Evolutionary conservation across 805 yeast genomes (phyloP), one percentile per base, ranked within the genome.

Genomic region (Candida sphagnicola): DNA sequence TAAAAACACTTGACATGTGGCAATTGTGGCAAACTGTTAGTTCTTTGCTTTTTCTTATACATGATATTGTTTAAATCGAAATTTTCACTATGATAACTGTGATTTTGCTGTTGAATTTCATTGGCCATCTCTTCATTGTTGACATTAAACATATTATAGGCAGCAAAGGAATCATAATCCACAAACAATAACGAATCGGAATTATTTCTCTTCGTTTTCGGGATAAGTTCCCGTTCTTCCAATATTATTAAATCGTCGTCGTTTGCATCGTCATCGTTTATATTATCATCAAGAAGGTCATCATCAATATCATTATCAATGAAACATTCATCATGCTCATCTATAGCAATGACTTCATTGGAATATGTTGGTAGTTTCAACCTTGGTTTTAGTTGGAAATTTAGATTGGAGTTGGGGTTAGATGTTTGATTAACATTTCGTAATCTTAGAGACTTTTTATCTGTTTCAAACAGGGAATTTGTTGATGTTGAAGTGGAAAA

Each of bases 1-100:
- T 68, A 68, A 40, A 66, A 57, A 42, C 74, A 68, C 37, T 52
- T 59, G 3, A 57, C 74, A 42, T 67, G 74, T 2, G 74, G 74
- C 30, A 68, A 53, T 43, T 68, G 74, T 1, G 74, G 74, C 31
- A 68, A 54, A 4, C 72, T 66, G 40, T 59, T 65, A 1, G 72
- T 67, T 35, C 74, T 46, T 43, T 64, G 70, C 42, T 67, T 67
- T 42, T 65, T 64, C 17, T 39, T 48, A 12, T 43, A 33, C 28
- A 29, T 25, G 26, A 12, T 10, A 18, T 32, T 26, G 8, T 13
- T 16, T 13, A 24, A 28, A 21, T 31, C 33, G 24, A 29, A 32
- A 13, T 26, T 10, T 13, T 12, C 13, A 21, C 10, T 21, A 10
- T 21, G 24, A 21, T 6, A 21, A 21, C 8, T 6, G 6, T 21